Base-by-base conservation (phyloP, 805 yeast genomes). In the Cyberlindnera sargentensis region DNA sequence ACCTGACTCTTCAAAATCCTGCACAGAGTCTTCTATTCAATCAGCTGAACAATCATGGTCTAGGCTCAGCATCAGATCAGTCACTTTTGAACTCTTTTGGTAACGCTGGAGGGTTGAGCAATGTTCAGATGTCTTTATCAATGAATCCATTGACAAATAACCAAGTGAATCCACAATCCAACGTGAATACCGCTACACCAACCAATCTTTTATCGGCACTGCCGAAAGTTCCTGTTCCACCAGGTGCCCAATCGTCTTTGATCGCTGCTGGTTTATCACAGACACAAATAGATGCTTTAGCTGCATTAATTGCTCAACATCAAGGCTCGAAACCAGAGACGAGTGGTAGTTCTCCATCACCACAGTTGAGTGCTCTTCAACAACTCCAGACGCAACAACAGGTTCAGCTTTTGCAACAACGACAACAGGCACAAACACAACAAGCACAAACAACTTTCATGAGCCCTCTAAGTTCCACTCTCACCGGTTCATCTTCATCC, bases 251-350 rank as follows among this genome's bases (percentile, higher is more conserved):
- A 48, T 63, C 70, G 23, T 75, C 88, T 1, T 60, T 84, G 37
- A 72, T 72, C 6, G 74, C 77, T 6, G 87, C 82, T 3, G 93
- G 93, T 0, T 68, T 84, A 35, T 68, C 78, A 3, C 76, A 72
- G 44, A 78, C 78, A 32, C 93, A 84, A 58, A 83, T 84, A 10
- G 86, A 82, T 53, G 78, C 87, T 3, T 65, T 84, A 31, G 80
- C 86, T 5, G 86, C 86, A 0, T 67, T 84, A 41, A 76, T 84
- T 30, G 90, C 89, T 0, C 84, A 80, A 51, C 84, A 84, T 60
- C 81, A 78, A 62, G 67, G 31, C 8, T 26, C 40, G 31, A 34
- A 31, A 15, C 32, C 31, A 5, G 26, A 20, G 24, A 20, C 35
- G 9, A 15, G 20, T 15, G 20, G 20, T 15, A 15, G 20, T 15